phyloP scores from a whole-genome alignment of 768 basidiomycete genomes.

The Brasilioporus rufonigricans region DNA sequence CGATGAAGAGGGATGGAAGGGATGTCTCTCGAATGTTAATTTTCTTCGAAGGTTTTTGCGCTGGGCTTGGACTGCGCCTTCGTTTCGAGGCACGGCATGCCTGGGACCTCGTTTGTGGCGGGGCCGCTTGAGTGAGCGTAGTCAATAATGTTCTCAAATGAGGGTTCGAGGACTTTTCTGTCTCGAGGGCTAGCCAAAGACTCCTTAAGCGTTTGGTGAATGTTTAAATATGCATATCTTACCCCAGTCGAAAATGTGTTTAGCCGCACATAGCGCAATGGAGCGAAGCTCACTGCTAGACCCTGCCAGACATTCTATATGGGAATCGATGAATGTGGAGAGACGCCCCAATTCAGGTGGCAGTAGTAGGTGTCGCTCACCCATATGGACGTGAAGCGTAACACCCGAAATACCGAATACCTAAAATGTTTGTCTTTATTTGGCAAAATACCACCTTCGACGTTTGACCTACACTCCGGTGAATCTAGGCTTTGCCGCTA shows the following conservation, averaged over 20 bases:
- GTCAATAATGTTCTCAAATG: slow-evolving; percentile 65
- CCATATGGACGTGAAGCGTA: slow-evolving; percentile 10
- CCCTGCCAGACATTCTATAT: slow-evolving; percentile 52
- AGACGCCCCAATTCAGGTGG: slow-evolving; percentile 47
- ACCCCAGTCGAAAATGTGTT: slow-evolving; percentile 78
- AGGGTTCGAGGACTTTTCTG: slow-evolving; percentile 63
- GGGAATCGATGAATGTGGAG: slow-evolving; percentile 52
- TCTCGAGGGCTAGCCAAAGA: slow-evolving; percentile 51
- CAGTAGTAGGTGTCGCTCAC: slow-evolving; percentile 20
- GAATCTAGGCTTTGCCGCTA: background rate
- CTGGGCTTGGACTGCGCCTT: slow-evolving; percentile 42
- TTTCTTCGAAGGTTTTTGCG: slow-evolving; percentile 32
- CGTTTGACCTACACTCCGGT: too few species aligned
- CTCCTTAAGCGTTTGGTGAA: background rate
- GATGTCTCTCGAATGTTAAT: slow-evolving; percentile 59
- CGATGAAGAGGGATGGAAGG: slow-evolving; percentile 66
- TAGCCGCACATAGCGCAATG: slow-evolving; percentile 65
- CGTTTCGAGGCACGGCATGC: slow-evolving; percentile 37
- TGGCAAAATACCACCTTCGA: background rate
- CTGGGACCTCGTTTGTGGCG: slow-evolving; percentile 76
- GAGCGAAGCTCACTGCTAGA: slow-evolving; percentile 52
- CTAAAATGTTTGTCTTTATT: slow-evolving; percentile 20
- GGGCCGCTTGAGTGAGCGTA: slow-evolving; percentile 62
- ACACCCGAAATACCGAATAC: background rate
- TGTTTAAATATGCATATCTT: slow-evolving; percentile 24